Percentiles rank a stretch among this genome's conserved stretches.
phyloP scores from a whole-genome alignment of 2,329 filamentous ascomycete species.

The Aureobasidium namibiae region DNA sequence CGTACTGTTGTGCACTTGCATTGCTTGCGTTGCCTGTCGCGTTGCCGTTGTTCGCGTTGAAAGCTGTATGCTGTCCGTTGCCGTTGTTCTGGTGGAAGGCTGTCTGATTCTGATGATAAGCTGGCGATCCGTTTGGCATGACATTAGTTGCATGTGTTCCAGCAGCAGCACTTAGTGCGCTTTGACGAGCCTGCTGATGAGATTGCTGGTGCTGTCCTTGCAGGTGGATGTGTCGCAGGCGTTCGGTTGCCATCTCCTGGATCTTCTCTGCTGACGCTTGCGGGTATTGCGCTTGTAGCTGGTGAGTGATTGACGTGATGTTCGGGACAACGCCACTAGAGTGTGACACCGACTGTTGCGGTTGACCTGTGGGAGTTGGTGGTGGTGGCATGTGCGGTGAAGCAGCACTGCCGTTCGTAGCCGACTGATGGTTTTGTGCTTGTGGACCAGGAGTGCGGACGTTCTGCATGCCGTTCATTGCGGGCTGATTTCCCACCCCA shows the following conservation, averaged over 20 bases:
- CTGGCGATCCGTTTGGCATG: constrained; percentile 9
- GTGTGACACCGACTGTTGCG: constrained; percentile 36
- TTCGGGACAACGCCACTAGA: constrained; percentile 47
- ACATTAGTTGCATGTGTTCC: constrained; percentile 20
- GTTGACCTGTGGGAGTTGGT: constrained; percentile 22
- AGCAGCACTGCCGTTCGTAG: constrained; percentile 21
- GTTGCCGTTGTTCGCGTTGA: constrained; percentile 13
- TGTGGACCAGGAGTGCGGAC: constrained; percentile 6
- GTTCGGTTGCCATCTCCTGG: constrained; percentile 43
- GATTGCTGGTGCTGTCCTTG: constrained; percentile 21
- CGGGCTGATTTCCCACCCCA: constrained; percentile 15
- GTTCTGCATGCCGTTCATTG: constrained; percentile 16
- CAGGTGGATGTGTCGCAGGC: constrained; percentile 26
- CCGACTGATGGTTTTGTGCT: constrained; percentile 13
- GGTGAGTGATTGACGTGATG: constrained; percentile 45
- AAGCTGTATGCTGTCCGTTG: background rate
- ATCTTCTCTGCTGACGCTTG: constrained; percentile 47
- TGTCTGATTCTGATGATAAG: constrained; percentile 13
- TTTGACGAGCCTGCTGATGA: constrained; percentile 26
- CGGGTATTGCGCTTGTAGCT: constrained; percentile 44
- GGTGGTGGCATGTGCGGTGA: constrained; percentile 31
- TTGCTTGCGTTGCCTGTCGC: constrained; percentile 15
- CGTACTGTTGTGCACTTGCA: constrained; percentile 20
- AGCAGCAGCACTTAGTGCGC: constrained; percentile 31
- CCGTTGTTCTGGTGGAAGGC: constrained; percentile 15